Evolutionary conservation across 306 rosid species (phyloP).

Genomic region (Prunus mume): DNA sequence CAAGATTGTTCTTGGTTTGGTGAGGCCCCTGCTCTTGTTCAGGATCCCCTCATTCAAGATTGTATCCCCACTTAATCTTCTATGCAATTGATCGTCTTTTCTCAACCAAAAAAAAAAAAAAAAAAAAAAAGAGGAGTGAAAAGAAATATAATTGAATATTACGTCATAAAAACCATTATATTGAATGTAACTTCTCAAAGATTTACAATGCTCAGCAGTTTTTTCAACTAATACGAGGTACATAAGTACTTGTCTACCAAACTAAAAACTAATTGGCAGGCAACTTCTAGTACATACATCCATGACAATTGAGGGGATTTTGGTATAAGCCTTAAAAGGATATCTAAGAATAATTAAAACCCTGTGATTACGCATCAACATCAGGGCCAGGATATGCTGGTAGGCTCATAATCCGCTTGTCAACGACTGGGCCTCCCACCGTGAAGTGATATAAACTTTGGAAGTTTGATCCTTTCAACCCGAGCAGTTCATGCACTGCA

Average conservation of each 20-base stretch:
- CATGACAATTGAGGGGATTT: too few relatives aligned
- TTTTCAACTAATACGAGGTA: neutral
- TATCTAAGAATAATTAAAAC: neutral
- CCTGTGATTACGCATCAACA: conserved; percentile 45
- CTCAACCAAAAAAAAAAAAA: neutral
- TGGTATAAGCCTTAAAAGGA: neutral
- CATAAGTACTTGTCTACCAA: neutral
- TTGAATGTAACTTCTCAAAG: neutral
- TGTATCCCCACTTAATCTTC: too few relatives aligned
- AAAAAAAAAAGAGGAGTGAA: too few relatives aligned
- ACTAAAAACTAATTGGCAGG: neutral
- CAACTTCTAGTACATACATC: neutral
- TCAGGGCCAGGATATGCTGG: conserved; percentile 95
- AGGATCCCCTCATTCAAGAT: too few relatives aligned
- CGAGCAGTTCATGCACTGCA: conserved; percentile 88
- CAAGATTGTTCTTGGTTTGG: too few relatives aligned
- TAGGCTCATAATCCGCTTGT: conserved; percentile 86
- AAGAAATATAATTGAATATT: neutral
- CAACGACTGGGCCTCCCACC: conserved; percentile 78
- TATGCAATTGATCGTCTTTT: neutral
- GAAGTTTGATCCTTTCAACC: conserved; percentile 68
- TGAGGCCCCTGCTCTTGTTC: too few relatives aligned
- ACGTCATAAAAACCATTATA: neutral
- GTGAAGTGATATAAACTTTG: conserved; percentile 98
- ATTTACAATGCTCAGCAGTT: neutral